Evolutionary conservation across 768 basidiomycete species (phyloP).

Genomic region (Rhizopogon vinicolor): DNA sequence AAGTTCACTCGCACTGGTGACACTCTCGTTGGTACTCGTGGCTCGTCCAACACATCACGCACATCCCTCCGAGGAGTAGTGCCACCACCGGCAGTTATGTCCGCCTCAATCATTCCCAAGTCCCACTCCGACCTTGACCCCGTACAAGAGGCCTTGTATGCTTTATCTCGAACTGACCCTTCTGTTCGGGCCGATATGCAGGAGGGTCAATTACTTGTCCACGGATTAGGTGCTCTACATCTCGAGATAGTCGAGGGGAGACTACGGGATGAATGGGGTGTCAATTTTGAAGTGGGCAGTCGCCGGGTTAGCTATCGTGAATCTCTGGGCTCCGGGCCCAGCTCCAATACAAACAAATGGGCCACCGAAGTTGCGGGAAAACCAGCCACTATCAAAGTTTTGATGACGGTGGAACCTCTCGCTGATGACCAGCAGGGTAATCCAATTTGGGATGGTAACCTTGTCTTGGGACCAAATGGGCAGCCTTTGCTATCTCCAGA

Average conservation of each 20-base stretch:
- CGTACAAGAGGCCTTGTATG: slow-evolving; percentile 69
- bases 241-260: slow-evolving; percentile 88
- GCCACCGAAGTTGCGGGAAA: slow-evolving; percentile 61
- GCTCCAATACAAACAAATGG: slow-evolving; percentile 43
- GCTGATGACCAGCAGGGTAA: slow-evolving; percentile 55
- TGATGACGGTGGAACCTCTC: slow-evolving; percentile 52
- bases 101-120: slow-evolving; percentile 75
- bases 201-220: slow-evolving; percentile 80
- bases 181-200: slow-evolving; percentile 75
- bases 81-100: slow-evolving; percentile 82
- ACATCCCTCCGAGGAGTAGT: slow-evolving; percentile 56
- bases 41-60: slow-evolving; percentile 27
- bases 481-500: slow-evolving; percentile 50
- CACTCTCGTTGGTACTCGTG: slow-evolving; percentile 60
- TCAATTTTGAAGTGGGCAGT: slow-evolving; percentile 68
- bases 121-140: slow-evolving; percentile 75
- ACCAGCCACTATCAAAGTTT: slow-evolving; percentile 43
- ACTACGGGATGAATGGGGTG: slow-evolving; percentile 75
- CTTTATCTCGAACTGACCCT: slow-evolving; percentile 84
- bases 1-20: slow-evolving; percentile 86
- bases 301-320: slow-evolving; percentile 83
- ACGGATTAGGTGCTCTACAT: slow-evolving; percentile 82
- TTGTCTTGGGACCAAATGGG: slow-evolving; percentile 55
- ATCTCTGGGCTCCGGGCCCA: slow-evolving; percentile 32
- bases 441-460: slow-evolving; percentile 72